These are phyloP conservation scores for Exophiala spinifera DNA, from an alignment of 2,329 filamentous ascomycete genomes.

Conservation along the genomic window DNA sequence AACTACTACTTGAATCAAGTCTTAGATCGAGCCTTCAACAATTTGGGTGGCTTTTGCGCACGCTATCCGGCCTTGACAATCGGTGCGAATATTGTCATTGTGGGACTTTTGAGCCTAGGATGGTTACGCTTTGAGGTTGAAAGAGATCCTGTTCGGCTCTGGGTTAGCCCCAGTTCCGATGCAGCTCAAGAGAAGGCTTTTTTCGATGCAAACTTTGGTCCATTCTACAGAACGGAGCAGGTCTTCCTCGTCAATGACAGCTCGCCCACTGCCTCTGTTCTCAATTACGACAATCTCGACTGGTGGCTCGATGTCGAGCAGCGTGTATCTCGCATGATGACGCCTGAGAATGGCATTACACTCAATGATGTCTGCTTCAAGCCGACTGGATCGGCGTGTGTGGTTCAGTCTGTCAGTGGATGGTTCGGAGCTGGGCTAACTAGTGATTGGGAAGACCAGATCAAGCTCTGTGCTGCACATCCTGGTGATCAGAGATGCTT, in stretches of 20 bases:
- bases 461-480: slow-evolving; percentile 71
- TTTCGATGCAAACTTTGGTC: slow-evolving; percentile 89
- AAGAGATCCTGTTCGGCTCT: slow-evolving; percentile 82
- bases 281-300: slow-evolving; percentile 80
- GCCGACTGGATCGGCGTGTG: slow-evolving; percentile 82
- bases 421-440: slow-evolving; percentile 71
- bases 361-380: slow-evolving; percentile 91
- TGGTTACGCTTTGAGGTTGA: slow-evolving; percentile 90
- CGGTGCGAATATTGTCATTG: slow-evolving; percentile 66
- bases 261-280: slow-evolving; percentile 62
- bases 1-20: slow-evolving; percentile 81
- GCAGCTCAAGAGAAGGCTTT: slow-evolving; percentile 91
- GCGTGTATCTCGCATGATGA: slow-evolving; percentile 69
- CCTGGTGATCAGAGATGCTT: slow-evolving; percentile 72
- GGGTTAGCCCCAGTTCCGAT: slow-evolving; percentile 91
- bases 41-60: slow-evolving; percentile 75
- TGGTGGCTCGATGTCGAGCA: slow-evolving; percentile 96
- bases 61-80: slow-evolving; percentile 84
- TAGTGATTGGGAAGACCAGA: slow-evolving; percentile 69
- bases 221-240: slow-evolving; percentile 93
- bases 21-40: slow-evolving; percentile 76
- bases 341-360: slow-evolving; percentile 63
- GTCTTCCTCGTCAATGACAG: slow-evolving; percentile 87
- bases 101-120: slow-evolving; percentile 76
- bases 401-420: slow-evolving; percentile 86